Evolutionary conservation across 2,329 filamentous ascomycete species (phyloP).

Genomic region (Trichoderma afroharzianum): DNA sequence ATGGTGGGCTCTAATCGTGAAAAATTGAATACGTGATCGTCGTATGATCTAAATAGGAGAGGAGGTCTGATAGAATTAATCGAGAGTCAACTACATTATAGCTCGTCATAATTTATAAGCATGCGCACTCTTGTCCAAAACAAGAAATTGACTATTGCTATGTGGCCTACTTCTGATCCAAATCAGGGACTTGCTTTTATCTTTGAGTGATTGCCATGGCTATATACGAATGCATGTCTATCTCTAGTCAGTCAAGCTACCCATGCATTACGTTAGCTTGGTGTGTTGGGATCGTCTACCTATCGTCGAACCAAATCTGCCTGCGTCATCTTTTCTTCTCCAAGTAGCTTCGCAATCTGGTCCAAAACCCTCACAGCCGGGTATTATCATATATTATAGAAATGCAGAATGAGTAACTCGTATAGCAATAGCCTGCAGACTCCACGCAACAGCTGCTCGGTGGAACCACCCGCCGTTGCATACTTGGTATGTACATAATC

Average conservation of each 20-base stretch:
- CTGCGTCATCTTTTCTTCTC: background rate
- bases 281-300: background rate
- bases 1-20: background rate
- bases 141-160: no score
- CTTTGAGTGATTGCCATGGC: no score
- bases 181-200: no score
- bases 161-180: no score
- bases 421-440: background rate
- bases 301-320: background rate
- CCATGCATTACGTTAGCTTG: background rate
- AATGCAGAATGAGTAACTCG: background rate
- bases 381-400: background rate
- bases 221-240: no score
- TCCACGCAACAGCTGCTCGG: background rate
- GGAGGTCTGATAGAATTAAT: no score
- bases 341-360: background rate
- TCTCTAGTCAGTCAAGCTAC: no score
- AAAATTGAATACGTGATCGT: background rate
- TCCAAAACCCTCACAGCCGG: background rate
- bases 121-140: no score
- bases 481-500: background rate
- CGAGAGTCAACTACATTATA: no score
- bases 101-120: no score
- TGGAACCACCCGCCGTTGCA: background rate
- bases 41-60: background rate